phyloP scores from a whole-genome alignment of 495 filamentous ascomycete species.

The Penicillium taxi region DNA sequence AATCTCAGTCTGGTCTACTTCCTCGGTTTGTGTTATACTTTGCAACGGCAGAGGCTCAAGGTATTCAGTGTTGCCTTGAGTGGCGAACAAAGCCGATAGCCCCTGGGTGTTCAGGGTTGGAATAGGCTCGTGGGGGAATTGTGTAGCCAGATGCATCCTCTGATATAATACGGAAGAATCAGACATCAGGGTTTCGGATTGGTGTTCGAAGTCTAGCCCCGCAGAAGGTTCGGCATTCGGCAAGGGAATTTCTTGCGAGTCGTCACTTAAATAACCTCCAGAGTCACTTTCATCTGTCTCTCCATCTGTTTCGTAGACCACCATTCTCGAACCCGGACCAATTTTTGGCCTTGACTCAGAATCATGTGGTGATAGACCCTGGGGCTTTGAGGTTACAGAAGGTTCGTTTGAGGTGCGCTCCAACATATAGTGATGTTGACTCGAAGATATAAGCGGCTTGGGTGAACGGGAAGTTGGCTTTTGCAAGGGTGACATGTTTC shows the following conservation, averaged over 20 bases:
- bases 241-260: constrained; percentile 33
- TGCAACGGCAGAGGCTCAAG: constrained; percentile 12
- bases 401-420: constrained; percentile 1
- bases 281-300: constrained; percentile 31
- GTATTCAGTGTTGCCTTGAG: constrained; percentile 20
- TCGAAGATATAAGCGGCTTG: constrained; percentile 2
- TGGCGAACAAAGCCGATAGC: constrained; percentile 36
- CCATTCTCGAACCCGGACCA: constrained; percentile 21
- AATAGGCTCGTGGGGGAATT: constrained; percentile 38
- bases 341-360: not conserved
- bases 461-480: constrained; percentile 3
- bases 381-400: not conserved
- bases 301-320: constrained; percentile 41
- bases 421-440: not conserved
- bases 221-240: constrained; percentile 9
- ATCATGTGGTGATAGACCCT: not conserved
- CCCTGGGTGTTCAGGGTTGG: constrained; percentile 38
- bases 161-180: constrained; percentile 38
- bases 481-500: not conserved
- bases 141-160: constrained; percentile 32
- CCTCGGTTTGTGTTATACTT: constrained; percentile 19
- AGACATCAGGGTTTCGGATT: constrained; percentile 26
- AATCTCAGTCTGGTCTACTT: constrained; percentile 27
- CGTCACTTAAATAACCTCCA: constrained; percentile 16
- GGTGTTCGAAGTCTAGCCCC: constrained; percentile 7